Percentiles rank a stretch among this genome's conserved stretches.
Conservation (phyloP, 495 filamentous ascomycete genomes). For the Penicillium goetzii region DNA sequence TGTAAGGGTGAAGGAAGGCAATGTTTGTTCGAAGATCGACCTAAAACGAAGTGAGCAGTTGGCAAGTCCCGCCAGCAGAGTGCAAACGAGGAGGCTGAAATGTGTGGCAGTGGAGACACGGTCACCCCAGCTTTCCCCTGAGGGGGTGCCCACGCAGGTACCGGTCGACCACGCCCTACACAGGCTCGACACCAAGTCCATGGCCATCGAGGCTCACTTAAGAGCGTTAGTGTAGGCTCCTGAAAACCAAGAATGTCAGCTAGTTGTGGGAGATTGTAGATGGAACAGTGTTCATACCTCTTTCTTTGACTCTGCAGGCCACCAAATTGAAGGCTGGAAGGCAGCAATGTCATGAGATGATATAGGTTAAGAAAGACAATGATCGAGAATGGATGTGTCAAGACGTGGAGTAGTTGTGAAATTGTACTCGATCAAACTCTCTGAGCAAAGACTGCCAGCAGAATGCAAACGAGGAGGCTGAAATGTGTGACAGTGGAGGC, state of each 20-base stretch:
- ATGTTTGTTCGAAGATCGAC: background rate
- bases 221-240: slow-evolving; percentile 3
- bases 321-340: background rate
- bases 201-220: background rate
- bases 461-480: background rate
- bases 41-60: background rate
- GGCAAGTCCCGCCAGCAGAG: background rate
- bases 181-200: background rate
- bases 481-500: background rate
- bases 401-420: background rate
- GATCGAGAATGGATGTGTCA: background rate
- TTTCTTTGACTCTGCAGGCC: background rate
- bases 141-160: too few species aligned
- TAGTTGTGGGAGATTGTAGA: background rate
- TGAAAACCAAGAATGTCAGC: background rate
- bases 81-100: slow-evolving; percentile 2
- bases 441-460: background rate
- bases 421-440: background rate
- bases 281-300: background rate
- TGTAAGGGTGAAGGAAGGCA: background rate
- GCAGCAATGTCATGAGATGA: background rate
- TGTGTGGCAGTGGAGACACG: background rate
- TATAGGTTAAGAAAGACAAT: background rate
- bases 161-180: background rate
- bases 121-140: too few species aligned